These are phyloP conservation scores for Rhododendron simsii DNA, from an alignment of 148 eudicot genomes.

Conservation along the genomic window DNA sequence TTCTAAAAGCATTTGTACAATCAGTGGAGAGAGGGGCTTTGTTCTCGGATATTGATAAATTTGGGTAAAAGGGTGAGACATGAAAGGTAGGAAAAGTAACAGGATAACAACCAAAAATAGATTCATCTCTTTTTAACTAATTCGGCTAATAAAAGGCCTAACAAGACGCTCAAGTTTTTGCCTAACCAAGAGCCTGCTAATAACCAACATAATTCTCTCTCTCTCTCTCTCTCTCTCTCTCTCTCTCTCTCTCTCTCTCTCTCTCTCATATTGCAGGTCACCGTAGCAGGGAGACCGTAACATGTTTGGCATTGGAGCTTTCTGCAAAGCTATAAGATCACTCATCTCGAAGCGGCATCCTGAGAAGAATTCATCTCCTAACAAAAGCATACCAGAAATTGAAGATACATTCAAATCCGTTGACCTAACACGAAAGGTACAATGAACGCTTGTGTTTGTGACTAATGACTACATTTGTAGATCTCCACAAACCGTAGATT, in stretches of 20 bases:
- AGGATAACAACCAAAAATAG: not conserved
- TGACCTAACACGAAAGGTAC: constrained; percentile 13
- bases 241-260: too few species aligned
- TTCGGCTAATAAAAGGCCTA: constrained; percentile 14
- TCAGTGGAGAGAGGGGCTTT: too few species aligned
- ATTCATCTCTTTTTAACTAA: not conserved
- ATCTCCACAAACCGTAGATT: not conserved
- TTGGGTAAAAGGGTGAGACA: too few species aligned
- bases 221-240: too few species aligned
- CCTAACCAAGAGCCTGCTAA: too few species aligned
- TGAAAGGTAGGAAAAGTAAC: too few species aligned
- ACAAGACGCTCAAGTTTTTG: not conserved
- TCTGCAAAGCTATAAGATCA: constrained; percentile 24
- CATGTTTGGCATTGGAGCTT: constrained; percentile 18
- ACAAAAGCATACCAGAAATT: not conserved
- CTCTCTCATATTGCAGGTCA: too few species aligned
- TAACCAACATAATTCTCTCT: too few species aligned
- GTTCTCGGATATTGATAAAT: too few species aligned
- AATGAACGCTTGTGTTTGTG: not conserved
- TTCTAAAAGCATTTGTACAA: too few species aligned
- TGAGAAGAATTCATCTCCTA: not conserved
- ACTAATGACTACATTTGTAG: not conserved
- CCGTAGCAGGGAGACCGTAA: not conserved
- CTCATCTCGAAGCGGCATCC: constrained; percentile 6
- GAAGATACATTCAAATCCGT: constrained; percentile 8